Base-by-base conservation (phyloP, 352 stramenopile genomes). In the Phytopythium cucurbitacearum region DNA sequence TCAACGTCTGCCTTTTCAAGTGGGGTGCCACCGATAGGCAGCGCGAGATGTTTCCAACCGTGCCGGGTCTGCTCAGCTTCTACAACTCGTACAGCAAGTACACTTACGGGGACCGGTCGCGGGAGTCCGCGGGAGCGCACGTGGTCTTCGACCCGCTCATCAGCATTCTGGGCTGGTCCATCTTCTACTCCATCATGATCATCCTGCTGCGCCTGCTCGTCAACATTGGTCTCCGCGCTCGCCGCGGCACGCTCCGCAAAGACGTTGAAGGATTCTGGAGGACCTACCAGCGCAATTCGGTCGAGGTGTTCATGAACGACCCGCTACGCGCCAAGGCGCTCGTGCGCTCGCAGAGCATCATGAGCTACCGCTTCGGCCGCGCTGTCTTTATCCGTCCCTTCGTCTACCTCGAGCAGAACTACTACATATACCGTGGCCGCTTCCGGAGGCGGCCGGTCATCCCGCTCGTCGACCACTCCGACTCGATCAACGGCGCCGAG, bases 391-490 rank as follows among this genome's bases (percentile, higher is more conserved):
- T 64, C 48, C 60, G 55, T 3, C 60, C 60, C 15, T 64, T 67
- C 41, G 50, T 67, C 35, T 63, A 67, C 47, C 43, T 68, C 10
- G 51, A 64, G 51, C 56, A 68, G 37, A 60, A 67, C 51, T 64
- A 64, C 49, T 63, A 67, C 42, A 63, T 67, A 40, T 50, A 52
- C 3, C 54, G 51, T 5, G 59, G 59, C 33, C 44, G 47, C 28
- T 56, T 67, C 37, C 56, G 60, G 33, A 13, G 11, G 9, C 55
- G 60, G 11, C 60, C 55, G 4, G 36, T 55, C 7, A 50, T 64
- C 51, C 57, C 57, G 13, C 51, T 64, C 40, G 10, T 59, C 16
- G 32, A 42, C 37, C 46, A 46, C 41, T 48, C 46, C 8, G 48
- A 60, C 46, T 39, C 57, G 5, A 35, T 51, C 16, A 45, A 40